Conservation (phyloP, 371 early-diverging fungal species). For the Mortierella sp. region DNA sequence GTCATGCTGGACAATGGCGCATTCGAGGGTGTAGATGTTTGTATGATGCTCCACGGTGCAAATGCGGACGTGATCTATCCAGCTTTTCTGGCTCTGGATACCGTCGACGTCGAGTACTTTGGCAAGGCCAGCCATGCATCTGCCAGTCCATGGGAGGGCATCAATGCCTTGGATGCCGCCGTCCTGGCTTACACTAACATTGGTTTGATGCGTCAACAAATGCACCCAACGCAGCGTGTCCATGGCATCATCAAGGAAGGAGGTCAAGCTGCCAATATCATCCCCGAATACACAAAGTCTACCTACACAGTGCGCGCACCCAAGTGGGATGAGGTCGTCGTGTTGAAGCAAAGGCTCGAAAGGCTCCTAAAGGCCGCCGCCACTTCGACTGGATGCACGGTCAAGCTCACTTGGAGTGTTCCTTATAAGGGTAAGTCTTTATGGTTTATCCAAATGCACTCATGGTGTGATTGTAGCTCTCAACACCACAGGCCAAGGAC, state of each 20-base stretch:
- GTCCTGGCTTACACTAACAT: slow-evolving; percentile 68
- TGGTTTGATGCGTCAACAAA: slow-evolving; percentile 77
- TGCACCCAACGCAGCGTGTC: slow-evolving; percentile 62
- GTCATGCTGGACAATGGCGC: slow-evolving; percentile 68
- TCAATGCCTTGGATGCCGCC: slow-evolving; percentile 81
- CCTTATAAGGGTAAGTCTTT: slow-evolving; percentile 38
- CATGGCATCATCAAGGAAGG: slow-evolving; percentile 71
- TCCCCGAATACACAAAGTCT: slow-evolving; percentile 57
- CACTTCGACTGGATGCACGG: slow-evolving; percentile 63
- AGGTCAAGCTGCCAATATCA: slow-evolving; percentile 58
- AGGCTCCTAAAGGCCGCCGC: slow-evolving; percentile 61
- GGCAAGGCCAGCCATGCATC: slow-evolving; percentile 76
- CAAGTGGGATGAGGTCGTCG: slow-evolving; percentile 50
- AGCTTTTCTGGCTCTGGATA: slow-evolving; percentile 56
- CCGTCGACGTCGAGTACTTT: slow-evolving; percentile 67
- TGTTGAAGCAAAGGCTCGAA: slow-evolving; percentile 53
- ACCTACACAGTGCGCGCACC: slow-evolving; percentile 61
- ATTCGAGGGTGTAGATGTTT: slow-evolving; percentile 70
- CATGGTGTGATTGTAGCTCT: no score
- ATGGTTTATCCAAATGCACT: no score
- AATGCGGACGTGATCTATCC: slow-evolving; percentile 51
- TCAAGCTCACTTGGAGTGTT: slow-evolving; percentile 53
- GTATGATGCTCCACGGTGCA: slow-evolving; percentile 85
- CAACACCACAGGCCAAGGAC: no score
- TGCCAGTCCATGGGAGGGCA: slow-evolving; percentile 77